Evolutionary conservation across 2,329 filamentous ascomycete species (phyloP).

Genomic region (Beauveria australis): DNA sequence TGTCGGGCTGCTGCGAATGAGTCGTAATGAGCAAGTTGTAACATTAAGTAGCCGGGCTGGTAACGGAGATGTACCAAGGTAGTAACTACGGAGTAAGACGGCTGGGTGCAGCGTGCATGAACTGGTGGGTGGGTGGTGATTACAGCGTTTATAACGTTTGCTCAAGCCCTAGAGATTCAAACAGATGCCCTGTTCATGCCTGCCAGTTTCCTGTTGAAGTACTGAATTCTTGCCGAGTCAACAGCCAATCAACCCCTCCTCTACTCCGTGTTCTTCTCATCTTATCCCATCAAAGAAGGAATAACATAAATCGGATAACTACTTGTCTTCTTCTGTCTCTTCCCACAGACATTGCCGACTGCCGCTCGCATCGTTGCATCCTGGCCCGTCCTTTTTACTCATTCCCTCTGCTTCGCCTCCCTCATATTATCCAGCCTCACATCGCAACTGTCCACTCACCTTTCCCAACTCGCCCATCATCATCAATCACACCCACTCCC

Average conservation of each 20-base stretch:
- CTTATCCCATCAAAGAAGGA: no score
- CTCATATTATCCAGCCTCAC: neutral
- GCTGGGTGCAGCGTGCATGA: neutral
- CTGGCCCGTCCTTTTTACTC: neutral
- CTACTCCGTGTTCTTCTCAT: no score
- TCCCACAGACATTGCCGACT: neutral
- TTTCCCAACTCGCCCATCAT: neutral
- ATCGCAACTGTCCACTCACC: neutral
- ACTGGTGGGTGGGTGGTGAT: neutral
- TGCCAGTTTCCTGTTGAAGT: no score
- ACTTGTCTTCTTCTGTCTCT: neutral
- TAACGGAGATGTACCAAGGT: neutral
- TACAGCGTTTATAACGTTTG: neutral
- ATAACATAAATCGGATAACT: no score
- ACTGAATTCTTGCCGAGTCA: no score
- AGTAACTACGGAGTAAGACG: no score
- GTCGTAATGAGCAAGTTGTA: no score
- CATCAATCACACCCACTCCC: neutral
- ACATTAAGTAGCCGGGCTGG: neutral
- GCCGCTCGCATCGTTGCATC: neutral
- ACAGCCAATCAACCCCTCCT: no score
- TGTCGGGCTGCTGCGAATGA: no score
- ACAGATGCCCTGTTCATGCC: neutral
- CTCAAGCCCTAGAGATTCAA: no score
- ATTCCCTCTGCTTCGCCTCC: neutral